Evolutionary conservation across 495 filamentous ascomycete species (phyloP).

Genomic region (Pseudoneurospora amorphoporcata): DNA sequence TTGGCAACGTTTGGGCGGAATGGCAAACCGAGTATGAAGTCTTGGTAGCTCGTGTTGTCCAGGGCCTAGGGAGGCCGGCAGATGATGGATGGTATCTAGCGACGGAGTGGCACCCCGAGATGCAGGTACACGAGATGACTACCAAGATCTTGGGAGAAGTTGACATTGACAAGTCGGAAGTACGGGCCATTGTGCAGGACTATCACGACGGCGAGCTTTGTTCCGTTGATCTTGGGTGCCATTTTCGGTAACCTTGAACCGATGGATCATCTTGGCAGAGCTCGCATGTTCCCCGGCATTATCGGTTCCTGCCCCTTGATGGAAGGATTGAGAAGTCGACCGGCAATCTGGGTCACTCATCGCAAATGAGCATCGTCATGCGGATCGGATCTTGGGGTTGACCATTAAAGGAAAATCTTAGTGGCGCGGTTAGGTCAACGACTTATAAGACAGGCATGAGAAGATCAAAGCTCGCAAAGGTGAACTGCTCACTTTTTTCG

Average conservation of each 20-base stretch:
- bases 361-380: background rate
- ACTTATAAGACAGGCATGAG: background rate
- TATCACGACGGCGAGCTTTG: background rate
- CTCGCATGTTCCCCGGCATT: background rate
- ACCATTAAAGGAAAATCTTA: background rate
- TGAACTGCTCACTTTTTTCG: too few species aligned
- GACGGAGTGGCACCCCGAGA: background rate
- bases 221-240: background rate
- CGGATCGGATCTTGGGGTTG: background rate
- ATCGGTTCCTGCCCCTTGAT: background rate
- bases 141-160: background rate
- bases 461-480: background rate
- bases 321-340: background rate
- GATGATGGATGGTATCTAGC: background rate
- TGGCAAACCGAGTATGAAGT: background rate
- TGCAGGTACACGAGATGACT: background rate
- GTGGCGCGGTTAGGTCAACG: background rate
- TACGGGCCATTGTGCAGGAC: background rate
- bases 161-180: background rate
- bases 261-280: background rate
- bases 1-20: background rate
- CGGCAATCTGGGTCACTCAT: background rate
- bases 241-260: background rate
- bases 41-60: background rate
- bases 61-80: background rate